phyloP scores from a whole-genome alignment of 495 filamentous ascomycete genomes.

The Lasiosphaeris hirsuta region DNA sequence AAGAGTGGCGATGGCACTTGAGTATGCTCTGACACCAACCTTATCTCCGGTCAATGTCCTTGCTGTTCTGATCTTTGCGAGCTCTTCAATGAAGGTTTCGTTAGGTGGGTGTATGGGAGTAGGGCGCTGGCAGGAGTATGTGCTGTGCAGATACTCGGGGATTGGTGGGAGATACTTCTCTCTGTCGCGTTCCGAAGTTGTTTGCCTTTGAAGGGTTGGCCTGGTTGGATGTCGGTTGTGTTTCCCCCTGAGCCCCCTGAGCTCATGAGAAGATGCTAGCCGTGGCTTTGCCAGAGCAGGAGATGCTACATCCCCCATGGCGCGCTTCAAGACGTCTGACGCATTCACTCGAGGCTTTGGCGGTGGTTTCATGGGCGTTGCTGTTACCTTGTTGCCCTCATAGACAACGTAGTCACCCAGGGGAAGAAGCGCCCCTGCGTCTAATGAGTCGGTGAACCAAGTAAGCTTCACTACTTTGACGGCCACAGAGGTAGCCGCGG shows the following conservation, averaged over 20 bases:
- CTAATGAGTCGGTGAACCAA: conserved; percentile 69
- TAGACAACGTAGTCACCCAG: conserved; percentile 65
- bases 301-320: conserved; percentile 27
- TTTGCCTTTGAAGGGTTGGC: conserved; percentile 47
- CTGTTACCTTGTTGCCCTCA: conserved; percentile 43
- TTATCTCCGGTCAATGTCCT: conserved; percentile 68
- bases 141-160: conserved; percentile 68
- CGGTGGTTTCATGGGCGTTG: conserved; percentile 15
- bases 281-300: conserved; percentile 2
- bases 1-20: conserved; percentile 76
- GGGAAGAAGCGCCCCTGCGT: conserved; percentile 51
- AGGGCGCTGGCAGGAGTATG: conserved; percentile 79
- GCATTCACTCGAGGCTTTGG: conserved; percentile 15
- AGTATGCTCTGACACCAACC: conserved; percentile 84
- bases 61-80: conserved; percentile 70
- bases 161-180: conserved; percentile 46
- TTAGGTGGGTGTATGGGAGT: conserved; percentile 71
- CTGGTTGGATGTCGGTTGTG: conserved; percentile 6
- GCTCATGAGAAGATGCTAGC: conserved; percentile 17
- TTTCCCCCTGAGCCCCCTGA: no score
- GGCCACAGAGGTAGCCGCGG: conserved; percentile 21
- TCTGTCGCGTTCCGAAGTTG: conserved; percentile 69
- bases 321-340: conserved; percentile 31
- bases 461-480: conserved; percentile 69
- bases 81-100: conserved; percentile 66